Base-by-base conservation (phyloP, 495 filamentous ascomycete genomes). In the Eremomyces bilateralis region DNA sequence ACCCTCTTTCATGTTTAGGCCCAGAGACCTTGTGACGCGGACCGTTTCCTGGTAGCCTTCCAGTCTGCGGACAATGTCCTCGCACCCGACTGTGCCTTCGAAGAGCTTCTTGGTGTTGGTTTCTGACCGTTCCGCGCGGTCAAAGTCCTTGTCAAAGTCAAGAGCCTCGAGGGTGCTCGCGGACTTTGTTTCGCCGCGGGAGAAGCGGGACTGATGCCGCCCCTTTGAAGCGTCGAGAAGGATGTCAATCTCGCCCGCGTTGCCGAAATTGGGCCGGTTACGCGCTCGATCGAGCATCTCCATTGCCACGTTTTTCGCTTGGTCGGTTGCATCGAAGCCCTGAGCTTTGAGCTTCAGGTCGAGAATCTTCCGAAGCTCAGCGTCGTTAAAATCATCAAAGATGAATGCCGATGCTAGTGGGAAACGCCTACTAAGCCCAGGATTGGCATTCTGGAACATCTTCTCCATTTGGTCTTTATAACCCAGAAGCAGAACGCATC, bases 391-490 rank as follows among this genome's bases (percentile, higher is more conserved):
- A 39, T 82, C 75, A 29, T 80, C 66, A 43, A 88, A 84, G 1
- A 42, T 40, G 35, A 90, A 85, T 0, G 67, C 74, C 3, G 59
- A 52, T 0, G 63, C 56, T 0, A 80, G 53, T 0, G 69, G 69
- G 38, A 90, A 88, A 5, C 78, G 62, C 33, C 80, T 61, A 3
- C 51, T 53, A 2, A 90, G 59, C 0, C 80, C 80, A 0, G 77
- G 76, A 39, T 90, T 90, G 41, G 73, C 71, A 34, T 77, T 75
- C 35, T 73, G 71, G 40, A 90, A 79, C 78, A 88, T 83, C 2
- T 60, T 49, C 34, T 65, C 60, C 67, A 90, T 79, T 44, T 76
- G 56, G n/a, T 75, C 68, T 41, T 76, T 64, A 50, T 90, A 85
- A 0, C 80, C 80, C 1, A 85, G 57, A 0, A 85, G 57, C 0